phyloP scores from a whole-genome alignment of 2,329 filamentous ascomycete species.

The Epichloe uncinata region DNA sequence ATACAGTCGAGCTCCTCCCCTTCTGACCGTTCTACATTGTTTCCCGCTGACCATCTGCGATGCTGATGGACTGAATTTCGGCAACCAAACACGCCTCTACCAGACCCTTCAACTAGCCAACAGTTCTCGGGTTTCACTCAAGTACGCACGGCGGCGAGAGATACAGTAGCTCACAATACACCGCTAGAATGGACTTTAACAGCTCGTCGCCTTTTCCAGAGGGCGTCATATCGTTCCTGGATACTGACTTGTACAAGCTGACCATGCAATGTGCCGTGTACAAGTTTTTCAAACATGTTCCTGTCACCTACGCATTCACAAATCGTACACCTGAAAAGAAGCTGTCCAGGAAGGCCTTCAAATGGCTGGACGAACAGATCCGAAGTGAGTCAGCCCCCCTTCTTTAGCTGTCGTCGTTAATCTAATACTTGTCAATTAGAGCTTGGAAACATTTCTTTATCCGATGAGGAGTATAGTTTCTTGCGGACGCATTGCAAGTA shows the following conservation, averaged over 20 bases:
- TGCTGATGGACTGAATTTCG: background rate
- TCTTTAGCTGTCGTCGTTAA: background rate
- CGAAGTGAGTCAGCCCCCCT: slow-evolving; percentile 41
- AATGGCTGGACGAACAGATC: slow-evolving; percentile 77
- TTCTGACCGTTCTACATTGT: background rate
- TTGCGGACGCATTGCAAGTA: slow-evolving; percentile 70
- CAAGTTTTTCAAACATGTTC: slow-evolving; percentile 73
- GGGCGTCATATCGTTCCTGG: slow-evolving; percentile 70
- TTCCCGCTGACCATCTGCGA: background rate
- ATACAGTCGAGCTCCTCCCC: background rate
- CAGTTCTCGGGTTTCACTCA: no score
- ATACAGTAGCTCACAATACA: background rate
- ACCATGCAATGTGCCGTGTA: slow-evolving; percentile 98
- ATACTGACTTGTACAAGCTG: slow-evolving; percentile 84
- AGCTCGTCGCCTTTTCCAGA: slow-evolving; percentile 55
- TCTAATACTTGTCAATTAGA: slow-evolving; percentile 32
- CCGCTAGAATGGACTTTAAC: slow-evolving; percentile 46
- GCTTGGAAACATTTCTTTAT: slow-evolving; percentile 68
- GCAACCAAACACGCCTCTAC: background rate
- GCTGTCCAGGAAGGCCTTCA: slow-evolving; percentile 67
- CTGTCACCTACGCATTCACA: slow-evolving; percentile 86
- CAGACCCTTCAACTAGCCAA: no score
- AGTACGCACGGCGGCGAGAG: no score
- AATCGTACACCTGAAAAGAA: slow-evolving; percentile 94
- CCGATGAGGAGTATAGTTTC: slow-evolving; percentile 67